Percentiles rank a stretch among this genome's conserved stretches.
Evolutionary conservation across 441 rosid species (phyloP).

Genomic region (Erysimum pusillum): DNA sequence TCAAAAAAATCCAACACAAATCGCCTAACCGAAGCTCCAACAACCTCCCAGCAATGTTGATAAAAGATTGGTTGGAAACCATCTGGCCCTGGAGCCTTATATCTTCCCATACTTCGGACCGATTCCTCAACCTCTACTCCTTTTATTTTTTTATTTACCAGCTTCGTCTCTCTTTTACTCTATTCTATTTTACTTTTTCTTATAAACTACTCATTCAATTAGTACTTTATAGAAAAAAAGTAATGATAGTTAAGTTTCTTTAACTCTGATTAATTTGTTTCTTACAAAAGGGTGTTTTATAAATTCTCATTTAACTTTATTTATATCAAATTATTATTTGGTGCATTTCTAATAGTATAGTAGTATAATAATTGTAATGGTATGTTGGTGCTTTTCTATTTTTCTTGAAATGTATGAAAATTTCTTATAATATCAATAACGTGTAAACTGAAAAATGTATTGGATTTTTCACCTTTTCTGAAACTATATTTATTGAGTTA

Average conservation of each 20-base stretch:
- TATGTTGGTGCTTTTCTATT: background rate
- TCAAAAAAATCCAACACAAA: too few species aligned
- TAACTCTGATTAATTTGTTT: background rate
- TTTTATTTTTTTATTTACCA: background rate
- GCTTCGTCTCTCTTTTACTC: background rate
- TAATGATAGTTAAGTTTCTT: conserved; percentile 34
- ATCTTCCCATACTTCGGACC: too few species aligned
- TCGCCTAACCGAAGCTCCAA: too few species aligned
- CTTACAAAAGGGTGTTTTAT: too few species aligned
- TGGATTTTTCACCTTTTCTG: conserved; percentile 7
- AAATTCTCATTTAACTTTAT: too few species aligned
- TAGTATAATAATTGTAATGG: background rate
- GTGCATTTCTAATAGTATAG: background rate
- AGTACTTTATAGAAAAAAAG: background rate
- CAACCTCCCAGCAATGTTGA: too few species aligned
- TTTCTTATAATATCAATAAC: background rate
- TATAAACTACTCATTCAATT: conserved; percentile 8
- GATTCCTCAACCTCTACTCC: too few species aligned
- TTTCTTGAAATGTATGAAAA: background rate
- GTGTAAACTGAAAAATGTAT: background rate
- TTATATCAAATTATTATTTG: background rate
- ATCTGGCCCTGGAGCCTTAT: too few species aligned
- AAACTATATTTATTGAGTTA: conserved; percentile 5
- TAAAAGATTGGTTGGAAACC: too few species aligned
- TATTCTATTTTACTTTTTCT: conserved; percentile 10